Percentiles rank a stretch among this genome's conserved stretches.
Evolutionary conservation across 345 rosid species (phyloP).

Genomic region (Microthlaspi erraticum): DNA sequence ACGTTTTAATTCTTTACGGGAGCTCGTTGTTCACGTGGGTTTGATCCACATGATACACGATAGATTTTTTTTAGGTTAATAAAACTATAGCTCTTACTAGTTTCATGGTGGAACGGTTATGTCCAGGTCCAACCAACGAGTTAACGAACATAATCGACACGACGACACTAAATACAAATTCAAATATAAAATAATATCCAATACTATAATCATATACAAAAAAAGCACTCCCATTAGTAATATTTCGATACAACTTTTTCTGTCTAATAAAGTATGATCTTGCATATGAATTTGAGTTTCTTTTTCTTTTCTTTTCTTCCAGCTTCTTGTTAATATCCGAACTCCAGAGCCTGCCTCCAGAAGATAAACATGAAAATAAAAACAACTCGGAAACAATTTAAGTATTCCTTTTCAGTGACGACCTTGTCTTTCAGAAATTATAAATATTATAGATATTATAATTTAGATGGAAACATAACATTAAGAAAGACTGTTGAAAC

Average conservation of each 20-base stretch:
- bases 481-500: neutral
- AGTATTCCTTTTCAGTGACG: neutral
- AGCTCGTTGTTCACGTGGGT: neutral
- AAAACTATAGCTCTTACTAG: neutral
- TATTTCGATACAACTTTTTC: neutral
- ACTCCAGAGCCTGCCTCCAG: constrained; percentile 1
- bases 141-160: neutral
- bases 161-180: no score
- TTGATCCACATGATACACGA: neutral
- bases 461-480: neutral
- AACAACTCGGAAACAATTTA: neutral
- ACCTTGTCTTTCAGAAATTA: neutral
- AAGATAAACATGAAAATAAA: constrained; percentile 26
- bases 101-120: neutral
- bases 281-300: neutral
- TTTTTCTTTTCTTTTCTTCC: no score
- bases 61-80: neutral
- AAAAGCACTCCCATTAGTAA: neutral
- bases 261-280: neutral
- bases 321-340: constrained; percentile 10
- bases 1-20: no score
- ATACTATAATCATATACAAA: neutral
- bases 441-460: neutral
- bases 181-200: neutral
- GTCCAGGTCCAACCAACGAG: neutral